Conservation (phyloP, 805 yeast species). For the Cyberlindnera nakhonratchasimensis region DNA sequence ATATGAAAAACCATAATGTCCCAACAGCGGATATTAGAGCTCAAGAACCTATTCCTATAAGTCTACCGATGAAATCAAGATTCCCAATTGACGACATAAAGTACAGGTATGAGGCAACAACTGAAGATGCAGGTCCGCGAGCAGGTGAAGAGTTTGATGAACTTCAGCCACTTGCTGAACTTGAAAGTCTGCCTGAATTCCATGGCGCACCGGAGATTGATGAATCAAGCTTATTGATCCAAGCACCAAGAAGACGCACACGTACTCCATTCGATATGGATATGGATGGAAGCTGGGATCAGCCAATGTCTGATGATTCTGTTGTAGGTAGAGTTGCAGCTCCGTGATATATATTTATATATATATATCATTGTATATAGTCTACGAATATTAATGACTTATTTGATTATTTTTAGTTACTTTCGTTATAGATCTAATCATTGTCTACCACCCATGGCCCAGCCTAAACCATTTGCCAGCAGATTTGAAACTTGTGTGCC, state of each 20-base stretch:
- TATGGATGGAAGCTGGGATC: background rate
- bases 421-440: no score
- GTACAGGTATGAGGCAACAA: background rate
- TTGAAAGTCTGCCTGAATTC: background rate
- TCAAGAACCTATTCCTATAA: no score
- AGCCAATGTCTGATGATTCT: conserved; percentile 4
- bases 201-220: background rate
- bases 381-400: background rate
- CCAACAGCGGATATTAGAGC: no score
- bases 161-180: background rate
- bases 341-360: background rate
- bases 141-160: background rate
- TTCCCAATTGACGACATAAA: background rate
- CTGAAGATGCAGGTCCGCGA: background rate
- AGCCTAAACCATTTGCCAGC: conserved; percentile 46
- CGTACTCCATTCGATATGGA: background rate
- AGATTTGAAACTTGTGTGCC: conserved; percentile 35
- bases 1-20: conserved; percentile 29
- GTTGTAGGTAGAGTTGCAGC: conserved; percentile 6
- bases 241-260: background rate
- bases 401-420: no score
- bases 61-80: no score
- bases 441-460: conserved; percentile 42
- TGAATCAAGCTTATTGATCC: background rate
- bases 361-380: background rate